A percentile compares a stretch with the other conserved stretches of the same genome.
phyloP scores from a whole-genome alignment of 768 basidiomycete species.

The Suillus subaureus region DNA sequence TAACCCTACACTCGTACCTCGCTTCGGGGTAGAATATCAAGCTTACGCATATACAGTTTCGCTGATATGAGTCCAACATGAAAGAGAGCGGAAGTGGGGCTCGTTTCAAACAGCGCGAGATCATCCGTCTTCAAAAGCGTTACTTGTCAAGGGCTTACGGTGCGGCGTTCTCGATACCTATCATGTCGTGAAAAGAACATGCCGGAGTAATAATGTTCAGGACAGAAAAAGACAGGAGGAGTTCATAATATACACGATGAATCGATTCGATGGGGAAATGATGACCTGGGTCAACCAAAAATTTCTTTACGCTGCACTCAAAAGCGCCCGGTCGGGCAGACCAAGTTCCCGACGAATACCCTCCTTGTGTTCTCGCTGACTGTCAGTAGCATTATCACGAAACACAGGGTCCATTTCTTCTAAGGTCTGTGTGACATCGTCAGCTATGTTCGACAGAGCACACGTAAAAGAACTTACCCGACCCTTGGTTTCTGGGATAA shows the following conservation, averaged over 20 bases:
- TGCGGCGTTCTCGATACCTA: too few species aligned
- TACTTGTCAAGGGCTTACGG: too few species aligned
- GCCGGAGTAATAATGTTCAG: background rate
- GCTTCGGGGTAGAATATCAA: too few species aligned
- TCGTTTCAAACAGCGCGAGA: background rate
- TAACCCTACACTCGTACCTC: too few species aligned
- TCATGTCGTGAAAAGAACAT: background rate
- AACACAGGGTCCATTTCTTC: slow-evolving; percentile 37
- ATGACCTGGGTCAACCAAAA: background rate
- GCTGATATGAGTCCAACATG: background rate
- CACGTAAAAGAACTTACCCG: slow-evolving; percentile 23
- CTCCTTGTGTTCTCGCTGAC: slow-evolving; percentile 29
- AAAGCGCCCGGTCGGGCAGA: slow-evolving; percentile 27
- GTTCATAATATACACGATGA: background rate
- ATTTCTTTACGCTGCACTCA: slow-evolving; percentile 3
- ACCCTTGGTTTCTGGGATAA: slow-evolving; percentile 36
- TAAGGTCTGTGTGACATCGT: slow-evolving; percentile 24
- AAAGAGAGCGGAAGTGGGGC: background rate
- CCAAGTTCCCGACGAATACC: slow-evolving; percentile 31
- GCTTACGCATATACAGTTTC: too few species aligned
- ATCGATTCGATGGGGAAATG: background rate
- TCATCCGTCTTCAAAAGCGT: background rate
- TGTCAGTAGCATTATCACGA: slow-evolving; percentile 30
- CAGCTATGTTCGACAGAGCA: background rate
- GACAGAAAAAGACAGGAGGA: background rate